phyloP scores from a whole-genome alignment of 1,284 basidiomycete species.

The Ceratobasidium sp. region DNA sequence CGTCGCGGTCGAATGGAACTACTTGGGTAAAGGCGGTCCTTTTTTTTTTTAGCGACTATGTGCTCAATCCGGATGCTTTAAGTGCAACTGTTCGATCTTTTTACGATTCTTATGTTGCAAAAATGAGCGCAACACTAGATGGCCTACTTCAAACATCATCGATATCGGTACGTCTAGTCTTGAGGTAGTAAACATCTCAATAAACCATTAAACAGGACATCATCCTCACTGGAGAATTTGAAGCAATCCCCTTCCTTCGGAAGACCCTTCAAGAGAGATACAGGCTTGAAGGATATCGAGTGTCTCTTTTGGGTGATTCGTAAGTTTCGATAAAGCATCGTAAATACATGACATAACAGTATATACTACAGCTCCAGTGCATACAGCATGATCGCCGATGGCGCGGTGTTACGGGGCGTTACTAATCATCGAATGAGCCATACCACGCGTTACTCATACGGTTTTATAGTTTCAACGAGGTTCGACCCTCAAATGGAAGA shows the following conservation, averaged over 20 bases:
- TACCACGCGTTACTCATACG: no score
- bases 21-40: background rate
- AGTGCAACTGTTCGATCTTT: slow-evolving; percentile 1
- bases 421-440: background rate
- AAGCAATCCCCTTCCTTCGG: slow-evolving; percentile 18
- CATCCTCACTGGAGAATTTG: slow-evolving; percentile 21
- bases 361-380: background rate
- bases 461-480: no score
- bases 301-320: slow-evolving; percentile 23
- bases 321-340: background rate
- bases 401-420: slow-evolving; percentile 18
- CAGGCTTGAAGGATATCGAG: background rate
- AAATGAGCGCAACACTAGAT: no score
- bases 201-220: background rate
- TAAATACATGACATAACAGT: background rate
- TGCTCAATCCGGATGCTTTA: background rate
- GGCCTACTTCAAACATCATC: no score
- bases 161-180: no score
- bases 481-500: no score
- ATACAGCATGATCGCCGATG: slow-evolving; percentile 5
- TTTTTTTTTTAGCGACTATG: background rate
- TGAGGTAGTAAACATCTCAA: no score
- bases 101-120: background rate
- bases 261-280: background rate
- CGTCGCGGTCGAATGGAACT: background rate